Evolutionary conservation across 2,329 filamentous ascomycete genomes (phyloP), one percentile per base, ranked within the genome.

Genomic region (Colletotrichum sp.): DNA sequence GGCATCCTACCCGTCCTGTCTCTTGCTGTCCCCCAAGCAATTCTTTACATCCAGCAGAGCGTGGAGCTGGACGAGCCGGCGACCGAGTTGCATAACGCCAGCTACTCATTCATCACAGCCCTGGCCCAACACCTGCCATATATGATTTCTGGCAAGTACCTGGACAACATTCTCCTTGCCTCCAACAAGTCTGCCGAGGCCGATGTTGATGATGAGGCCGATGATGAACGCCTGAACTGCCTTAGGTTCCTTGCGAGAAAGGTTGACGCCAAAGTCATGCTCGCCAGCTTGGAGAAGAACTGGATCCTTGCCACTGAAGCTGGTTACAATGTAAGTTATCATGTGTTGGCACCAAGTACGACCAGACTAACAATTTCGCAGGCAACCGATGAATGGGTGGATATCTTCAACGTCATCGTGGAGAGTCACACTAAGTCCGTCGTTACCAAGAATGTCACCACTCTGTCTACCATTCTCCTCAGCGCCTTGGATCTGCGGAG

Each of bases 1-100:
- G 93, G 93, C 15, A 93, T 98, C 73, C 93, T 98, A 24, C 94
- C 95, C 0, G 88, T 98, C 0, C 86, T 98, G 24, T 95, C 96
- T 1, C 88, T 88, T 29, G 92, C 95, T 0, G 90, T 98, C 54
- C 91, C 93, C 1, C 92, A 90, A 76, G 90, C 93, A 1, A 88
- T 98, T 58, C 83, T 87, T 8, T 93, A 98, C 77, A 88, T 98
- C 63, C 87, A 91, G 65, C 84, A 89, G 71, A 94, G 92, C 75
- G 82, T 95, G 34, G 85, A 87, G 62, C 87, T 85, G 18, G 87
- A 87, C 16, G 85, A 86, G 31, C 86, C 88, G 38, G 89, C 92
- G 68, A 84, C 87, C 21, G 90, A 92, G 77, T 86, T 98, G 34
- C 95, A 97, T 81, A 94, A 96, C 78, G 95, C 96, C 5, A 91